These are phyloP conservation scores for Tulasnella calospora DNA, from an alignment of 768 basidiomycete species.

Conservation along the genomic window DNA sequence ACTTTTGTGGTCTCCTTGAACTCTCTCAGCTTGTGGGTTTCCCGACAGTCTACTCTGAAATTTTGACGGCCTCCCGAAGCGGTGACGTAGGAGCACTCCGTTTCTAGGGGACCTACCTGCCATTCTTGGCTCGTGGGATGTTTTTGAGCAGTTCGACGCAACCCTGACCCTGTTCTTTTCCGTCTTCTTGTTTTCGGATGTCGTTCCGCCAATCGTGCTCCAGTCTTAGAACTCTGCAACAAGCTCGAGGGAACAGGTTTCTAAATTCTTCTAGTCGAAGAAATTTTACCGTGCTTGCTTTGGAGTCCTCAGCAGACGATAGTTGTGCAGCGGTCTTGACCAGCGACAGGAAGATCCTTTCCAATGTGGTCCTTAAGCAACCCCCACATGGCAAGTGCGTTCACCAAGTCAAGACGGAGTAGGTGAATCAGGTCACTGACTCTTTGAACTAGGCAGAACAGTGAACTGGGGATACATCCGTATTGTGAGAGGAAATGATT, in stretches of 20 bases:
- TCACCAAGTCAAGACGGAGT: neutral
- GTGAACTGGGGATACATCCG: conserved; percentile 3
- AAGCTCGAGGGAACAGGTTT: neutral
- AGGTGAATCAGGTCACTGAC: neutral
- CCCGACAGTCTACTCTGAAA: no score
- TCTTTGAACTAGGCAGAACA: neutral
- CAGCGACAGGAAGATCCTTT: conserved; percentile 58
- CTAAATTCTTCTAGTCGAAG: neutral
- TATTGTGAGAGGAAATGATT: neutral
- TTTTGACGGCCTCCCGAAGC: no score
- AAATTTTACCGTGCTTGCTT: conserved; percentile 35
- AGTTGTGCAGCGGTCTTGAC: conserved; percentile 83
- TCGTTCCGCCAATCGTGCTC: neutral
- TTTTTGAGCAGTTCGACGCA: neutral
- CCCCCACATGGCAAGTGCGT: conserved; percentile 30
- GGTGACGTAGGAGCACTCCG: neutral
- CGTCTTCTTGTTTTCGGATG: neutral
- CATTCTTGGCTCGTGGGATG: neutral
- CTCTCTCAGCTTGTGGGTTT: no score
- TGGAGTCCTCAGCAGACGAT: conserved; percentile 92
- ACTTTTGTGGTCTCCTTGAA: no score
- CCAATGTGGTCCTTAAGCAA: conserved; percentile 85
- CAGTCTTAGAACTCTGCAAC: neutral
- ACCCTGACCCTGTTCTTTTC: neutral
- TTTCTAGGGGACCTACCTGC: neutral